Evolutionary conservation across 345 rosid genomes (phyloP), one percentile per base, ranked within the genome.

Genomic region (Moricandia arvensis): DNA sequence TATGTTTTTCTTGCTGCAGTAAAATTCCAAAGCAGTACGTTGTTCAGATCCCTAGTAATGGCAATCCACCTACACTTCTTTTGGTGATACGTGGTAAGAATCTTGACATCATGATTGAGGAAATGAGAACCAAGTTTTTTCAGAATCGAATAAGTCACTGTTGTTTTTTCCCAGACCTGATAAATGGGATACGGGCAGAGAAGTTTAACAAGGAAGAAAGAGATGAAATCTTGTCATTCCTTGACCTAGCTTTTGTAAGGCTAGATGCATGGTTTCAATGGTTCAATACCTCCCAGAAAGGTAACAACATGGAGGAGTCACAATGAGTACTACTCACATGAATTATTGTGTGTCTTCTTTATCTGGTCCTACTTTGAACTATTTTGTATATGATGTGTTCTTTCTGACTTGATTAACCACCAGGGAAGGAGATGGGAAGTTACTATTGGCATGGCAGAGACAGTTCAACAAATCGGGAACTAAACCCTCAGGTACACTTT

Each of bases 381-480:
- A 4, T 61, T 53, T 61, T 4, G 12, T 37, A 16, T 61, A 47
- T 38, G 33, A 35, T 58, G 38, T 11, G 33, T 60, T 38, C 13
- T 3, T 3, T n/a, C 3, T 69, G 37, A 54, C 11, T 53, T 76
- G 64, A 54, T 59, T 45, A 15, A 59, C 76, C 47, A 47, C 55
- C 82, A 95, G 99, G 97, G 30, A 92, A 89, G 80, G 88, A 87
- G 69, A 78, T 38, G 55, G 78, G 89, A 71, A 85, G 88, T 86
- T 92, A 89, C 68, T 95, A 66, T 75, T 92, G 97, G 97, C 97
- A 90, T 81, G 99, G 97, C 71, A 89, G 99, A 84, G 93, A 95
- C 77, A 80, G 59, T 66, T 47, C 63, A 38, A 82, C 93, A 75
- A 78, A 31, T 51, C 87, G 74, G 64, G 87, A 95, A 66, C 85